Base-by-base conservation (phyloP, 768 basidiomycete genomes). In the Lactarius akahatsu region DNA sequence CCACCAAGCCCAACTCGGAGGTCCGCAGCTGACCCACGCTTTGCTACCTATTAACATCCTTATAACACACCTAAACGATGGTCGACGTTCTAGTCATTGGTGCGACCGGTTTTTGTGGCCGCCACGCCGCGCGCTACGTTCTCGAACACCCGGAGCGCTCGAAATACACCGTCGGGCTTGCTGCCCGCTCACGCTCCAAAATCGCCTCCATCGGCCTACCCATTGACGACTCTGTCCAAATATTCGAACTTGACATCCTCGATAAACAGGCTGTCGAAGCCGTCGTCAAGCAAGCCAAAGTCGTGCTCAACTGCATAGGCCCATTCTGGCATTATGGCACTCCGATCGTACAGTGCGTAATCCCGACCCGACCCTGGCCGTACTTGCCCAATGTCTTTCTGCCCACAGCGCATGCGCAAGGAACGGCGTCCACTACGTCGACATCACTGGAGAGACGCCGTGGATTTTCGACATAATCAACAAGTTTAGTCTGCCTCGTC, bases 401-500 rank as follows among this genome's bases (percentile, higher is more conserved):
- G 16, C 11, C 36, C 15, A 28, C 67, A 91, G 84, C 64, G 88
- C 90, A 4, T 96, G 94, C 69, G 90, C 88, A 5, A 78, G 78
- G 41, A 78, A 89, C 65, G 88, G 90, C 6, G 83, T 85, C 8
- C 92, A 96, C 76, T 96, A 96, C 74, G 86, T 94, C 32, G 96
- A 98, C 76, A 78, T 95, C 40, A 86, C 89, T 2, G 89, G 90
- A 9, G 94, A 96, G 74, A 76, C 82, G 0, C 77, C 79, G 3
- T 94, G 88, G 86, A 82, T 90, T 56, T 78, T 77, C 67, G 77
- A 85, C 16, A 87, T 92, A 59, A 85, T 92, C 57, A 40, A 77
- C 34, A 73, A 82, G 89, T 86, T 30, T 69, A 71, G 86, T 78
- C 26, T n/a, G 26, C n/a, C 0, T 40, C 18, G n/a, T 10, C 16